A percentile compares a stretch with the other conserved stretches of the same genome.
phyloP scores from a whole-genome alignment of 345 rosid genomes.

The Rhodamnia argentea region DNA sequence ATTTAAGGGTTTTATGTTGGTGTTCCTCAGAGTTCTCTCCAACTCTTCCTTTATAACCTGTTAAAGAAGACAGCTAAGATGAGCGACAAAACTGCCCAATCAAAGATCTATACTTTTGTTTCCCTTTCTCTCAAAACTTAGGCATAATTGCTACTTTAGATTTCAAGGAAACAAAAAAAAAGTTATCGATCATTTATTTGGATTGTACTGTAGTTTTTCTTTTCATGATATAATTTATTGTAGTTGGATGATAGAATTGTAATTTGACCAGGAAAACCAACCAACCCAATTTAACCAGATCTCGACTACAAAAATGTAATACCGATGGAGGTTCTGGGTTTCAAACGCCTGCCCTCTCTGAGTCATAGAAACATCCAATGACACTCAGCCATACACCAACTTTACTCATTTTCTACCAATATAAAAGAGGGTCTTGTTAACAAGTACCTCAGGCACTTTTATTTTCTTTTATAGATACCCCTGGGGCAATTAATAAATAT shows the following conservation, averaged over 20 bases:
- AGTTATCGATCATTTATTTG: neutral
- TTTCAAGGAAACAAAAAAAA: neutral
- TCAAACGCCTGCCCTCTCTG: neutral
- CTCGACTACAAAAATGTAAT: neutral
- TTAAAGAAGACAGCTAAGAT: neutral
- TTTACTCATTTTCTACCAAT: neutral
- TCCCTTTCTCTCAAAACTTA: neutral
- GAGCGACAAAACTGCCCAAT: neutral
- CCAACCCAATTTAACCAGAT: neutral
- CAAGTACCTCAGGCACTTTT: neutral
- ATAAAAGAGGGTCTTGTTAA: neutral
- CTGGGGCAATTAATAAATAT: neutral
- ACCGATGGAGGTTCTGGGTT: neutral
- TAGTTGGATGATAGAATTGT: neutral
- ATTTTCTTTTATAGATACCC: neutral
- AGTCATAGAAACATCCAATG: neutral
- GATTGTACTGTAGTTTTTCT: neutral
- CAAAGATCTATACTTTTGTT: neutral
- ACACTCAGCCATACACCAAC: neutral
- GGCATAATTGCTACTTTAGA: neutral
- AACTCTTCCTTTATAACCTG: constrained; percentile 87
- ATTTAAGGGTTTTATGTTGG: constrained; percentile 81
- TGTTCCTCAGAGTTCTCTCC: constrained; percentile 69
- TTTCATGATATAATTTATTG: neutral
- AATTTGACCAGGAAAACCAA: neutral